These are phyloP conservation scores for Urochloa ruziziensis DNA, from an alignment of 176 grass and related monocot genomes.

Conservation along the genomic window DNA sequence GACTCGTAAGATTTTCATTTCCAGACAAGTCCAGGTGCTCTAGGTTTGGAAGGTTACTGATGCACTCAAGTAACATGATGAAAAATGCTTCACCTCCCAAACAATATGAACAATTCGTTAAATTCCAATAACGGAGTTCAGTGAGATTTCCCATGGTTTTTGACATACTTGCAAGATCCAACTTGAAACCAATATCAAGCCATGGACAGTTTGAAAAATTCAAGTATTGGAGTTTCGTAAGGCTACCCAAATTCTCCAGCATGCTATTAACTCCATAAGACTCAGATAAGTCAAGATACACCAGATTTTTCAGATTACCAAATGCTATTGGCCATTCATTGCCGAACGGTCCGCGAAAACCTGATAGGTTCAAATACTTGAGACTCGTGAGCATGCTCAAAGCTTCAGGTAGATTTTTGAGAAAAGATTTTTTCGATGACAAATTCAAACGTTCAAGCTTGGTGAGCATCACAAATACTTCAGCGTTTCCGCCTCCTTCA, in stretches of 20 bases:
- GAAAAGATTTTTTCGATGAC: too few relatives aligned
- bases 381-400: too few relatives aligned
- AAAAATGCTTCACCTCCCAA: too few relatives aligned
- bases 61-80: background rate
- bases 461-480: too few relatives aligned
- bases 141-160: background rate
- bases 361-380: background rate
- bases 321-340: background rate
- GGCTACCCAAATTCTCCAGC: background rate
- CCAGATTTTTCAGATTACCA: too few relatives aligned
- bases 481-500: too few relatives aligned
- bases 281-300: background rate
- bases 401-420: too few relatives aligned
- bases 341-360: too few relatives aligned
- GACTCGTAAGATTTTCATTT: fast-evolving
- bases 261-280: fast-evolving
- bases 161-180: too few relatives aligned
- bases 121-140: background rate
- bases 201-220: background rate
- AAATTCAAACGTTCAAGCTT: too few relatives aligned
- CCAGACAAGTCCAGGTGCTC: background rate
- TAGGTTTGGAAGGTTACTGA: background rate
- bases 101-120: background rate
- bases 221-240: background rate
- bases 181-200: too few relatives aligned